Base-by-base conservation (phyloP, 2,329 filamentous ascomycete genomes). In the Exophiala sp. region DNA sequence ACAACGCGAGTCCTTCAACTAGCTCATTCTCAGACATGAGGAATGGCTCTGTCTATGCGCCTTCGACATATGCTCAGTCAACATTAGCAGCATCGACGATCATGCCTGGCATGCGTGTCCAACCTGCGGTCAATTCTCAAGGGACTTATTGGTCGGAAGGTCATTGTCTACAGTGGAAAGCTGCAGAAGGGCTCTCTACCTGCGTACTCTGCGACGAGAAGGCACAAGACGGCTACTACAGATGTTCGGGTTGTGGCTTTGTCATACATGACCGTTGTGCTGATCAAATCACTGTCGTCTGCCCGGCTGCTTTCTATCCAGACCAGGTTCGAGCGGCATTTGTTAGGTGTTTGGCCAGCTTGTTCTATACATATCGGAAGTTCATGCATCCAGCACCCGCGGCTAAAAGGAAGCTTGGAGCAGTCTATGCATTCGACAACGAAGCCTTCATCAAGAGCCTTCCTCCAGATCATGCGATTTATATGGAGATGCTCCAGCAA, bases 271-370 rank as follows among this genome's bases (percentile, higher is more conserved):
- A 73, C 51, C 73, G 79, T 46, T 85, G 82, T 63, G 71, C 78
- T 2, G 67, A 70, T n/a, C 71, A 76, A 49, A 76, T 85, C 38
- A 80, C 75, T 55, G 65, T 84, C n/a, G 78, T 82, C 11, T 85
- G 82, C 62, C 78, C 81, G n/a, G 73, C 75, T 11, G 81, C 80
- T 2, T 85, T 85, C 69, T 75, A 80, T 53, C 74, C 81, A 6
- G 81, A 84, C 56, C 81, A 84, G 64, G 72, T 85, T 35, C 78
- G 81, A 14, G 81, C 82, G 13, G 82, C 81, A 0, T 85, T 85
- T 61, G 81, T 83, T 24, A 73, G 82, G 60, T 84, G 80, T 66
- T 84, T 85, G 59, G 81, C 82, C 24, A 83, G 80, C 59, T 68
- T 85, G 50, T 74, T 85, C 56, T 85, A 84, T 66, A 85, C 82